Evolutionary conservation across 768 basidiomycete species (phyloP), one percentile per base, ranked within the genome.

Genomic region (Epithele typhae): DNA sequence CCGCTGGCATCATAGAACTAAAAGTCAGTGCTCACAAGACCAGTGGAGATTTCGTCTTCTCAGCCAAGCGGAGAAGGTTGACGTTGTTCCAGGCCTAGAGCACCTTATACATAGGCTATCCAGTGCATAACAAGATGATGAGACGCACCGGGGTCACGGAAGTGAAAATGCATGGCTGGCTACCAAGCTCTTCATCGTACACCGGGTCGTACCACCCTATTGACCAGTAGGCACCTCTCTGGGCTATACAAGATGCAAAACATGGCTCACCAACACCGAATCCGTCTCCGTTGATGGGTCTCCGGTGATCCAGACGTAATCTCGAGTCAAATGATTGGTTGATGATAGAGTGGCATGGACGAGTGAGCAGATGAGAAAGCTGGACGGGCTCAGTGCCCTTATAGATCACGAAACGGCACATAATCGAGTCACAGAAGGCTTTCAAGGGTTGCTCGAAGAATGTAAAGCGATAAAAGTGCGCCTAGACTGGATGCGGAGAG

Each of bases 281-380:
- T 0, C 95, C 95, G 63, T 97, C 94, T 8, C 91, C 90, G 55
- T 92, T 92, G 67, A 92, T 91, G n/a, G 90, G 91, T 51, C 89
- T 68, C 46, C 90, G 74, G 53, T 71, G 75, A 59, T 92, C 90
- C 43, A 92, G 64, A 17, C 95, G 80, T 25, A 99, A 73, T 7
- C 94, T 78, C 18, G 92, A 94, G 68, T 97, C 95, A 59, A 92
- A 94, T 0, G 95, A 92, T 69, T 96, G 92, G 64, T 95, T 95
- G 64, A 94, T 96, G 69, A 97, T 96, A 3, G 89, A 92, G 69
- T 97, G 95, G 50, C 85, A 84, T 41, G 95, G 95, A 39, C 89
- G 77, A 36, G 94, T 98, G 56, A 97, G 75, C n/a, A 97, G 79
- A 79, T 92, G 92, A 21, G 85, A 90, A 43, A 97, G 74, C 59